Conservation (phyloP, 305 asterid genomes). For the Plantago lanceolata region DNA sequence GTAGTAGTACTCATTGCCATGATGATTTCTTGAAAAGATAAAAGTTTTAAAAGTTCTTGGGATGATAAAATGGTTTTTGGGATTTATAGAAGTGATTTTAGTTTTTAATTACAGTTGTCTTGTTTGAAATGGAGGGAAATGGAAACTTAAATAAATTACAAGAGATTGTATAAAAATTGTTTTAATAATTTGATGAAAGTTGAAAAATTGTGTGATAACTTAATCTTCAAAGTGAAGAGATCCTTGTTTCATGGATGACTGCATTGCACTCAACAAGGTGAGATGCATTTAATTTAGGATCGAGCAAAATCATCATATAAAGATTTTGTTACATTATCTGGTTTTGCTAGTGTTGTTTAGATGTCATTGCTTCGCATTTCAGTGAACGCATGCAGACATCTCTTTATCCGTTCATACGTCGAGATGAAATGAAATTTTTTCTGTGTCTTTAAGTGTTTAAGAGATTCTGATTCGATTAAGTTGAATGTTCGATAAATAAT, state of each 20-base stretch:
- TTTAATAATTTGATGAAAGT: conserved; percentile 18
- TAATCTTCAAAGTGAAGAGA: conserved; percentile 44
- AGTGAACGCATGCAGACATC: neutral
- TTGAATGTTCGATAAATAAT: too few species aligned
- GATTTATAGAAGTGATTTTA: conserved; percentile 20
- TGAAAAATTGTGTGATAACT: conserved; percentile 23
- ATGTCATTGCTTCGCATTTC: neutral
- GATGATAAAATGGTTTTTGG: conserved; percentile 10
- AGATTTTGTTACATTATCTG: conserved; percentile 22
- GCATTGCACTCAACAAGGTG: conserved; percentile 41
- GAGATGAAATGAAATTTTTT: too few species aligned
- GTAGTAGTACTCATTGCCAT: conserved; percentile 20
- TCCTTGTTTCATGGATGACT: conserved; percentile 88
- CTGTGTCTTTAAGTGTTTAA: too few species aligned
- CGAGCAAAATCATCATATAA: neutral
- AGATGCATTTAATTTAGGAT: neutral
- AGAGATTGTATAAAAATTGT: conserved; percentile 8
- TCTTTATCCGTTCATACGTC: too few species aligned
- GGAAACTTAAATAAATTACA: conserved; percentile 21
- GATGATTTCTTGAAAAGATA: too few species aligned
- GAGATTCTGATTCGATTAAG: too few species aligned
- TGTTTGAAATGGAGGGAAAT: conserved; percentile 40
- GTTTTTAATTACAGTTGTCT: conserved; percentile 40
- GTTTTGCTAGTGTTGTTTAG: neutral
- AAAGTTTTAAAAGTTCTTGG: too few species aligned